These are phyloP conservation scores for Calycina herbarum DNA, from an alignment of 2,329 filamentous ascomycete species.

Conservation along the genomic window DNA sequence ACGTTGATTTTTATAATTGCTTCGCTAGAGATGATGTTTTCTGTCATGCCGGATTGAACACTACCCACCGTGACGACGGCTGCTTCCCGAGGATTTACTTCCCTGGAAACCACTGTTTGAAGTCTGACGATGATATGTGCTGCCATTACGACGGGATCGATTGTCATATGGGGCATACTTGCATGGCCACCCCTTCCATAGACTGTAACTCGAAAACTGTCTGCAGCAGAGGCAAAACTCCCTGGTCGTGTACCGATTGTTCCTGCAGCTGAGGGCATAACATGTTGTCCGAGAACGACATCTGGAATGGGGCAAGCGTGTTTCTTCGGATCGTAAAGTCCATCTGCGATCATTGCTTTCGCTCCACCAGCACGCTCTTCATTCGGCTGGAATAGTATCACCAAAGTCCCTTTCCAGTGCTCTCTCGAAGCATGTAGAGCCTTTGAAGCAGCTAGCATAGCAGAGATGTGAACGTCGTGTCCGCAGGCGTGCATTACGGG, in stretches of 20 bases:
- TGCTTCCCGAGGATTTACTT: constrained; percentile 42
- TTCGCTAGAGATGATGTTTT: constrained; percentile 48
- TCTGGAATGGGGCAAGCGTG: constrained; percentile 54
- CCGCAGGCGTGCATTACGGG: constrained; percentile 70
- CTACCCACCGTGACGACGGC: constrained; percentile 47
- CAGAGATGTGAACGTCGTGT: constrained; percentile 64
- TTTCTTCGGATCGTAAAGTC: constrained; percentile 45
- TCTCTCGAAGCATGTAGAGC: constrained; percentile 46
- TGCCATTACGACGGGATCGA: constrained; percentile 51
- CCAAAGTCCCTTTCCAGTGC: constrained; percentile 61
- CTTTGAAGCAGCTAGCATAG: constrained; percentile 55
- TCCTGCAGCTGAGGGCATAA: constrained; percentile 44
- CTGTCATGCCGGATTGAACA: constrained; percentile 43
- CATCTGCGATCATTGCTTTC: constrained; percentile 60
- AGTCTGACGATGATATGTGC: constrained; percentile 43
- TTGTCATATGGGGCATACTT: constrained; percentile 41
- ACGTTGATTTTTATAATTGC: constrained; percentile 45
- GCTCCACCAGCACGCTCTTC: constrained; percentile 66
- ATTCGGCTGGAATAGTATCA: constrained; percentile 66
- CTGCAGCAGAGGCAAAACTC: constrained; percentile 39
- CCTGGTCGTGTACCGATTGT: constrained; percentile 39
- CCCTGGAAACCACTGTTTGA: constrained; percentile 43
- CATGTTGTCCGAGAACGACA: constrained; percentile 55
- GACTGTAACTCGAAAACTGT: constrained; percentile 41
- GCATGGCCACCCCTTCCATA: constrained; percentile 48